Conservation (phyloP, 345 rosid genomes). For the Trapa incisa region DNA sequence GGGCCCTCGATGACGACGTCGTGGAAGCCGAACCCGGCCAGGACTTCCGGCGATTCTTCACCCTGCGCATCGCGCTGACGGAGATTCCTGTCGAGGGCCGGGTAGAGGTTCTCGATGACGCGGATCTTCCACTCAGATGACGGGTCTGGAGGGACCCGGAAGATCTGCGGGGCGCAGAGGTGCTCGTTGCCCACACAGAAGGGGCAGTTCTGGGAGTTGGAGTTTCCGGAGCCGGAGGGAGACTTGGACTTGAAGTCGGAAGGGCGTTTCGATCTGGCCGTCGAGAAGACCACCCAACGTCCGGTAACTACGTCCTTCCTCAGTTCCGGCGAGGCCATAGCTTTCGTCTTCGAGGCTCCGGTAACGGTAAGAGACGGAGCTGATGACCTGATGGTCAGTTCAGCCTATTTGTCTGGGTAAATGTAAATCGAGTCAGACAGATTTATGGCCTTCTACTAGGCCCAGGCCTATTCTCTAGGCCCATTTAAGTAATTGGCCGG, state of each 20-base stretch:
- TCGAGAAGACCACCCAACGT: conserved; percentile 72
- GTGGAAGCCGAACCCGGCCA: conserved; percentile 65
- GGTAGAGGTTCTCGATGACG: conserved; percentile 80
- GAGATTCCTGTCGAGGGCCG: conserved; percentile 52
- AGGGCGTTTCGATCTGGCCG: conserved; percentile 67
- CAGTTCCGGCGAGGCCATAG: conserved; percentile 36
- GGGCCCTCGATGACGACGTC: conserved; percentile 84
- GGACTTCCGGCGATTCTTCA: conserved; percentile 12
- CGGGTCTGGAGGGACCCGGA: conserved; percentile 49
- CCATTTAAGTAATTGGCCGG: too few species aligned
- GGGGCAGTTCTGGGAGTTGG: conserved; percentile 30
- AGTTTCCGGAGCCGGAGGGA: conserved; percentile 25
- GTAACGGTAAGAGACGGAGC: neutral
- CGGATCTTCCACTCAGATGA: conserved; percentile 45
- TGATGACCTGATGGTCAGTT: neutral
- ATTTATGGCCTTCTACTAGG: neutral
- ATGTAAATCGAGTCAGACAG: neutral
- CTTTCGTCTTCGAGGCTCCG: neutral
- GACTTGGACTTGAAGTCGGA: conserved; percentile 66
- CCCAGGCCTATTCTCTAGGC: neutral
- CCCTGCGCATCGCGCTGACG: conserved; percentile 13
- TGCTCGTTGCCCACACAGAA: conserved; percentile 81
- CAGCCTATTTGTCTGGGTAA: neutral
- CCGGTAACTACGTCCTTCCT: conserved; percentile 46
- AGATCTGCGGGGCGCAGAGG: conserved; percentile 77